Evolutionary conservation across 805 yeast species (phyloP).

Genomic region (Brettanomyces sp.): DNA sequence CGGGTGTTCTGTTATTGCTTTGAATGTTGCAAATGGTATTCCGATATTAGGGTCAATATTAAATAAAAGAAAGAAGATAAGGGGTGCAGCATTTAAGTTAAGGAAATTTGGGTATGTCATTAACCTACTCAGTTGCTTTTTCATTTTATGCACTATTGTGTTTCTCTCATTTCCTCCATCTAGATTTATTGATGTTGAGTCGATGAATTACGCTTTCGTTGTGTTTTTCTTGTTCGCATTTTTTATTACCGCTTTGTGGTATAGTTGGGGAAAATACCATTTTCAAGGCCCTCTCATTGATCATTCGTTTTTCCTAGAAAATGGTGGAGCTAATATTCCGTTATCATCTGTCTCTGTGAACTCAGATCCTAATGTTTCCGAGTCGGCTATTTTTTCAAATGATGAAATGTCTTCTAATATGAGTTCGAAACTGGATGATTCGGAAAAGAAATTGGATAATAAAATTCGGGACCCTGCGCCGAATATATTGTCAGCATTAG

Average conservation of each 20-base stretch:
- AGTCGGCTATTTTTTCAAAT: no score
- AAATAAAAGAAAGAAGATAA: conserved; percentile 49
- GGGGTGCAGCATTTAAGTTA: conserved; percentile 61
- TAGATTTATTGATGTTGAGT: conserved; percentile 35
- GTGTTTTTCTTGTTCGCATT: conserved; percentile 46
- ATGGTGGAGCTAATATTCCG: no score
- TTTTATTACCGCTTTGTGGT: conserved; percentile 39
- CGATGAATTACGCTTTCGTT: conserved; percentile 61
- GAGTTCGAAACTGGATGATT: no score
- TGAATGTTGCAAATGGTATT: conserved; percentile 68
- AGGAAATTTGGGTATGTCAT: conserved; percentile 55
- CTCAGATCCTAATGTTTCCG: no score
- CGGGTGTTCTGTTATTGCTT: conserved; percentile 70
- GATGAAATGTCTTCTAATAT: no score
- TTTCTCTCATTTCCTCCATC: conserved; percentile 67
- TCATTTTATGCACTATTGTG: conserved; percentile 50
- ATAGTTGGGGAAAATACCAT: conserved; percentile 49
- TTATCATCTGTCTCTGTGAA: no score
- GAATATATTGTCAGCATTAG: no score
- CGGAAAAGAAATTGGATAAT: no score
- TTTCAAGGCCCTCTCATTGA: conserved; percentile 59
- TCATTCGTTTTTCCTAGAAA: conserved; percentile 5
- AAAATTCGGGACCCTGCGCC: no score
- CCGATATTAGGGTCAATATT: conserved; percentile 60
- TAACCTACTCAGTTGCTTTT: conserved; percentile 47